Evolutionary conservation across 371 early-diverging fungal genomes (phyloP), one percentile per base, ranked within the genome.

Genomic region (Parasitella parasitica): DNA sequence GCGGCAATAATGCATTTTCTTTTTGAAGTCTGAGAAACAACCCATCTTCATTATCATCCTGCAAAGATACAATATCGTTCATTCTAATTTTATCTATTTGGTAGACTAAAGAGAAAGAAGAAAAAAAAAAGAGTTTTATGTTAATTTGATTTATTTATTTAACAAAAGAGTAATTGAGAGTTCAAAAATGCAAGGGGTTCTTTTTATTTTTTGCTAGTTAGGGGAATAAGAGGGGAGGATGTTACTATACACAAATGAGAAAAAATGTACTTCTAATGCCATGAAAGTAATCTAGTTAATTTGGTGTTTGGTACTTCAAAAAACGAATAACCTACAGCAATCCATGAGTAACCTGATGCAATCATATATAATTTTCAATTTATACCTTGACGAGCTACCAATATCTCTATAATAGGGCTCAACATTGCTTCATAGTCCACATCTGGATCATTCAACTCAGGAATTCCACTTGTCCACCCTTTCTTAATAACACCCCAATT

Each of bases 1-100:
- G 78, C 30, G 75, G 71, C 22, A 77, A 49, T 15, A 57, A 57
- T 27, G 75, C 75, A 59, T 77, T 77, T 55, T 77, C 75, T 59
- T 75, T 64, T 60, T 72, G 63, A 18, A 77, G 59, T 26, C 73
- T 55, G 39, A 58, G 53, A 11, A 68, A 56, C 54, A 68, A 34
- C 16, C 38, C 63, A 24, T 66, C 52, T 6, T 57, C 30, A 27
- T 49, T n/a, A 13, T 49, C 49, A 26, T 27, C 28, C 28, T 27
- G 16, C 4, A 5, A 26, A 28, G 28, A 2, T 24, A 26, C 28
- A 15, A 28, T 49, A 0, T 49, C 4, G 28, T 49, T 27, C 4
- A 6, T 11, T 16, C 15, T 49, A 20, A 26, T 49, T 6, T 26
- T 13, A 28, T 6, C 13, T 27, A 15, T 7, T 32, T 34, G 26